phyloP scores from a whole-genome alignment of 2,329 filamentous ascomycete species.

The Beauveria sp. region DNA sequence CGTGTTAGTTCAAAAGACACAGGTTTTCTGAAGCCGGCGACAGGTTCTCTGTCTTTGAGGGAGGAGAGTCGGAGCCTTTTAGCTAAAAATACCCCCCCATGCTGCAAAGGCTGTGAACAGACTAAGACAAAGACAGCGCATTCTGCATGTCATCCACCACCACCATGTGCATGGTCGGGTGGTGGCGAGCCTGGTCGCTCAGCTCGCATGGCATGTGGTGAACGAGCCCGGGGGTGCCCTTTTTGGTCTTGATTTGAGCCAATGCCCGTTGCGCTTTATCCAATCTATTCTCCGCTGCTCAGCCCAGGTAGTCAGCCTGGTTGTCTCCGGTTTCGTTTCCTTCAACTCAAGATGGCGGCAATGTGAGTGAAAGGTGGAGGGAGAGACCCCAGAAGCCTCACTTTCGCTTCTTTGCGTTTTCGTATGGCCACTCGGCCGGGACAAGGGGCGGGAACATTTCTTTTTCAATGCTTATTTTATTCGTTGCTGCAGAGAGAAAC shows the following conservation, averaged over 20 bases:
- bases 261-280: neutral
- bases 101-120: neutral
- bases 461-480: neutral
- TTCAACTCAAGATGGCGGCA: neutral
- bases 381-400: neutral
- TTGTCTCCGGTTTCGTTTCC: neutral
- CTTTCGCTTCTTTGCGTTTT: neutral
- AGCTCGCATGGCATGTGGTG: neutral
- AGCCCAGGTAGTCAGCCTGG: neutral
- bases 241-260: neutral
- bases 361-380: neutral
- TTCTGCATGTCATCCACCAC: neutral
- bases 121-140: neutral
- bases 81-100: neutral
- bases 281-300: neutral
- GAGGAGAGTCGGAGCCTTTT: neutral
- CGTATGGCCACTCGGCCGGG: neutral
- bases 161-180: neutral
- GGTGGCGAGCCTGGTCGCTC: neutral
- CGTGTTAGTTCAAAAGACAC: neutral
- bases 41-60: neutral
- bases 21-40: neutral
- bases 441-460: neutral
- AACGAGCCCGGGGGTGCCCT: neutral
- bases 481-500: neutral